phyloP scores from a whole-genome alignment of 2,329 filamentous ascomycete genomes.

The Calonectria naviculata region DNA sequence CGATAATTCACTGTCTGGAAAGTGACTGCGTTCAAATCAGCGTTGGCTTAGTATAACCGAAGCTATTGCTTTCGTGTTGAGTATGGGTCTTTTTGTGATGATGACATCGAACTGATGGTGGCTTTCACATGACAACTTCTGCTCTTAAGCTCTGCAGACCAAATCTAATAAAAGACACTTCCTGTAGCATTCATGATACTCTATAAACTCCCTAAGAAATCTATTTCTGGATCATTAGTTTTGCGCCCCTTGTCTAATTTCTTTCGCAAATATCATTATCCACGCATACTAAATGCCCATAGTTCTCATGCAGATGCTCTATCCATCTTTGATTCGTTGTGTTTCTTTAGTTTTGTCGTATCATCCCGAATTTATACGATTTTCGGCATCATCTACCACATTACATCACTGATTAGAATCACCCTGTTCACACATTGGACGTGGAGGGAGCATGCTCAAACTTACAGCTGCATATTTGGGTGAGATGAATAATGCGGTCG shows the following conservation, averaged over 20 bases:
- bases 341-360: conserved; percentile 15
- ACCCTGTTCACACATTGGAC: not conserved
- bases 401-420: not conserved
- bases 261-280: conserved; percentile 18
- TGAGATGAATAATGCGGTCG: conserved; percentile 88
- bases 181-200: no score
- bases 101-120: not conserved
- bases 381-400: conserved; percentile 45
- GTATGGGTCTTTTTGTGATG: not conserved
- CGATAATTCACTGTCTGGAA: no score
- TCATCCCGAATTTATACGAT: conserved; percentile 34
- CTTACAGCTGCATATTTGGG: conserved; percentile 83
- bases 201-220: not conserved
- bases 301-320: not conserved
- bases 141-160: not conserved
- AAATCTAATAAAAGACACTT: no score
- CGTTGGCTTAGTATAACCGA: not conserved
- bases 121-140: not conserved
- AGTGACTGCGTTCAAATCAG: not conserved
- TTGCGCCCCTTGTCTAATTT: conserved; percentile 17
- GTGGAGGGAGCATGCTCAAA: conserved; percentile 29
- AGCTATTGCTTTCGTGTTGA: not conserved
- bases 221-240: not conserved
- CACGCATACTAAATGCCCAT: not conserved
- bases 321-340: conserved; percentile 10